Evolutionary conservation across 139 green algal genomes (phyloP).

Genomic region (Coelastrella sp.): DNA sequence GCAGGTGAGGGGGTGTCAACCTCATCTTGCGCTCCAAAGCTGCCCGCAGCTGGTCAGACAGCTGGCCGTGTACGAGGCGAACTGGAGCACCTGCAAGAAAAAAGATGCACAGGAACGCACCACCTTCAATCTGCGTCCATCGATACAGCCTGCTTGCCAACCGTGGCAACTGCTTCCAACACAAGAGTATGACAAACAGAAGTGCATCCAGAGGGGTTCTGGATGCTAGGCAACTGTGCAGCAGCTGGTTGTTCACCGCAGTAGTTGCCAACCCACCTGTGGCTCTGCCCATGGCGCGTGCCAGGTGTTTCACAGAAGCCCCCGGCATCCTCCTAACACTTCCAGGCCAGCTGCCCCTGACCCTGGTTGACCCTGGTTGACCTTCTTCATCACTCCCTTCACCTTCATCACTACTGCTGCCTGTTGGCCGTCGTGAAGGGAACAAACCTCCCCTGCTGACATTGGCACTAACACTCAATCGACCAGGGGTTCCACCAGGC

Average conservation of each 20-base stretch:
- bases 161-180: too few relatives aligned
- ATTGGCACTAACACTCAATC: background rate
- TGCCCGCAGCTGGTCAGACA: conserved; percentile 32
- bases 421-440: background rate
- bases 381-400: conserved; percentile 1
- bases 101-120: background rate
- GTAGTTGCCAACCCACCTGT: background rate
- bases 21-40: conserved; percentile 27
- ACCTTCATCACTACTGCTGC: background rate
- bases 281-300: conserved; percentile 9
- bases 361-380: background rate
- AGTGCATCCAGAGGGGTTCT: background rate
- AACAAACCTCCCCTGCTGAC: background rate
- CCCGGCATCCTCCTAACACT: conserved; percentile 14
- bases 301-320: conserved; percentile 26
- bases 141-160: too few relatives aligned
- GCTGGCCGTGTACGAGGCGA: conserved; percentile 12
- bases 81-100: conserved; percentile 22
- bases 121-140: background rate
- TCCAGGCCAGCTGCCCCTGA: background rate
- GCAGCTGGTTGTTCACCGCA: too few relatives aligned
- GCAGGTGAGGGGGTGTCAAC: background rate
- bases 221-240: background rate
- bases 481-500: background rate
- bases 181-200: too few relatives aligned